Evolutionary conservation across 768 basidiomycete genomes (phyloP).

Genomic region (Tylopilus balloui): DNA sequence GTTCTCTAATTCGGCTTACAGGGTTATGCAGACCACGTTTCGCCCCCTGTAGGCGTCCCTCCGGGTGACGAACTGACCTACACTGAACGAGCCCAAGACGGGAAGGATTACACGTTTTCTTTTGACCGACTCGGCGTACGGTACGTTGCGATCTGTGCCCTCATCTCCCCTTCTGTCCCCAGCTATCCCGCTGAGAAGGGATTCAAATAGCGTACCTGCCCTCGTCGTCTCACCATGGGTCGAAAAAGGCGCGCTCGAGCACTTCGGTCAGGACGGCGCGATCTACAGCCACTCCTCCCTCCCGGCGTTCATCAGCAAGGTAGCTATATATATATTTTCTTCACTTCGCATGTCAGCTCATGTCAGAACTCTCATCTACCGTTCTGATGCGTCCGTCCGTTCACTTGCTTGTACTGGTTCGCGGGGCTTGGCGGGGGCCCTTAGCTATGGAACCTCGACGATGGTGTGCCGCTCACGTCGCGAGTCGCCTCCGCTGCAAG

Average conservation of each 20-base stretch:
- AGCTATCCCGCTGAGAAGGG: not conserved
- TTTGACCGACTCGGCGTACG: conserved; percentile 25
- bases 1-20: not conserved
- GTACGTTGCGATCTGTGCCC: conserved; percentile 1
- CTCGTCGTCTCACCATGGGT: conserved; percentile 26
- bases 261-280: not conserved
- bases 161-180: not conserved
- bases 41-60: conserved; percentile 21
- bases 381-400: too few relatives aligned
- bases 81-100: conserved; percentile 19
- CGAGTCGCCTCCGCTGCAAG: conserved; percentile 18
- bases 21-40: conserved; percentile 25
- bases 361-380: not conserved
- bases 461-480: conserved; percentile 19
- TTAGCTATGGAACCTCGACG: conserved; percentile 27
- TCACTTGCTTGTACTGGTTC: not conserved
- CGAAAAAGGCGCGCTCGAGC: conserved; percentile 17
- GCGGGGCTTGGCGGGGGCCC: too few relatives aligned
- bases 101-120: conserved; percentile 17
- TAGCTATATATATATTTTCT: too few relatives aligned
- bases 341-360: not conserved
- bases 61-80: conserved; percentile 23
- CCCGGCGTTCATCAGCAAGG: conserved; percentile 21
- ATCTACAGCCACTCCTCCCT: conserved; percentile 24
- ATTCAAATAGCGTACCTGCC: conserved; percentile 14